Evolutionary conservation across 192 early-diverging fungal genomes (phyloP), one percentile per base, ranked within the genome.

Genomic region (Coemansia asiatica): DNA sequence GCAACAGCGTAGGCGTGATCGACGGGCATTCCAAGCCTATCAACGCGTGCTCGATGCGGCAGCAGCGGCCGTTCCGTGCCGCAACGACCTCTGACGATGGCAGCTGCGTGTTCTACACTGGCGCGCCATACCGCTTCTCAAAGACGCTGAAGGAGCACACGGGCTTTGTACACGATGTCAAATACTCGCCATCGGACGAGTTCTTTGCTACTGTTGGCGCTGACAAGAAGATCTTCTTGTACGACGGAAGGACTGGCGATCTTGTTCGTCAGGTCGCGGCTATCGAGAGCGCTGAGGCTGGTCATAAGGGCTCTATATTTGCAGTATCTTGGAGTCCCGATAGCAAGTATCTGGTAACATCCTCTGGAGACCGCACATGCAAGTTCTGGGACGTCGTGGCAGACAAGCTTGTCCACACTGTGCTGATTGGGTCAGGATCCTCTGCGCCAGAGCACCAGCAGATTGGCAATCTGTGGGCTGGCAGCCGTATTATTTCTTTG

Each of bases 31-130:
- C 86, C 77, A 94, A 92, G 71, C 84, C 82, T 6, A 85, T 95
- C 68, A 98, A 98, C 60, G 88, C 89, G 25, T 94, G 94, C 40
- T 74, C 91, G 29, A 91, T 97, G 71, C 90, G 94, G n/a, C 93
- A 91, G 63, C 74, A 72, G 25, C 91, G 97, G 22, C 97, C 97
- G 21, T 89, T 98, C 75, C 89, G 92, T 31, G 94, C 95, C 9
- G 92, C 93, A 18, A 98, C 95, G 33, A 88, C 84, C 44, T 92
- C 91, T 8, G 97, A 98, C 71, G 97, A 98, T 78, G 87, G 83
- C 60, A 87, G 87, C 6, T 88, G 95, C 6, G 91, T 94, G 48
- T 96, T 96, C 64, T 96, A 89, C 72, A 87, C 91, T 56, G 97
- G 97, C 31, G 92, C 93, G 25, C 97, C 97, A 8, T 98, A 90